A percentile compares a stretch with the other conserved stretches of the same genome.
These are phyloP conservation scores for Arabis hirsuta DNA, from an alignment of 345 rosid genomes.

Conservation along the genomic window DNA sequence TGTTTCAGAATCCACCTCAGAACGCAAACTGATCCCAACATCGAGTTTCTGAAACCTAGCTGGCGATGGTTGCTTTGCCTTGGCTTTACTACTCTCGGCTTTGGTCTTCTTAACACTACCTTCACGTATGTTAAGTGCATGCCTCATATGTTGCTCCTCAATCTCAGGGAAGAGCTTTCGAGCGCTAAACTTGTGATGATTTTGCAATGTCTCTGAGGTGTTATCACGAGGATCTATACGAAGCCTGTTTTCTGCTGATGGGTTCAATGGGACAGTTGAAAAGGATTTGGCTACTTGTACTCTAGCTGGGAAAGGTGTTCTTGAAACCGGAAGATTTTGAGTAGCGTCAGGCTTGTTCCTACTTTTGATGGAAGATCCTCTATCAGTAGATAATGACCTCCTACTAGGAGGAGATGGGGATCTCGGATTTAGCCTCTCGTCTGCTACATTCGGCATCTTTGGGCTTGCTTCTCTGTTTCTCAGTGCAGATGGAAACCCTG, in stretches of 20 bases:
- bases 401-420: constrained; percentile 77
- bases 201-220: constrained; percentile 52
- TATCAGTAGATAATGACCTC: constrained; percentile 82
- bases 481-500: constrained; percentile 68
- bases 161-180: constrained; percentile 62
- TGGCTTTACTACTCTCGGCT: constrained; percentile 62
- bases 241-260: constrained; percentile 54
- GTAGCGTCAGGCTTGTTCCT: constrained; percentile 58
- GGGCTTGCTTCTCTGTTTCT: constrained; percentile 62
- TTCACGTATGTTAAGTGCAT: constrained; percentile 76
- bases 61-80: constrained; percentile 66
- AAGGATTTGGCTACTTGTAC: constrained; percentile 67
- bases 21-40: constrained; percentile 50
- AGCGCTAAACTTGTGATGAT: constrained; percentile 57
- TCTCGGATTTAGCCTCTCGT: constrained; percentile 60
- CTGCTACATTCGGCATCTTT: constrained; percentile 53
- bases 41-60: constrained; percentile 59
- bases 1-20: constrained; percentile 51
- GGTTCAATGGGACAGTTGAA: constrained; percentile 45
- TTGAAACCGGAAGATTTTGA: constrained; percentile 60
- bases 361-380: constrained; percentile 66
- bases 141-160: constrained; percentile 83
- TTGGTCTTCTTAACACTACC: constrained; percentile 74
- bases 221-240: constrained; percentile 34
- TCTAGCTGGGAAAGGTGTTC: constrained; percentile 86